These are phyloP conservation scores for Aspergillus japonicus DNA, from an alignment of 2,329 filamentous ascomycete genomes.

Conservation along the genomic window DNA sequence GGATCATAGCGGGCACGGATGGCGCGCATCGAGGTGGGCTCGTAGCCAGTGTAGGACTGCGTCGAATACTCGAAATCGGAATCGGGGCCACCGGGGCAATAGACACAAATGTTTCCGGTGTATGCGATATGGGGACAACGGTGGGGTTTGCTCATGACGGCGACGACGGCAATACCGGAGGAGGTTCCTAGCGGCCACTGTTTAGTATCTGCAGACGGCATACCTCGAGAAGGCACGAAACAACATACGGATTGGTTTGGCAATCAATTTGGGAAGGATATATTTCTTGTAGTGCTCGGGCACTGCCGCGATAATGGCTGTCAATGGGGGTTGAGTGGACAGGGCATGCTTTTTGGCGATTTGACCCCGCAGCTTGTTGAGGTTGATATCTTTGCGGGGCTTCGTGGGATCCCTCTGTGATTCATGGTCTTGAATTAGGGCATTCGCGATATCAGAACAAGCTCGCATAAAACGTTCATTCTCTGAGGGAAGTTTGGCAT, in stretches of 20 bases:
- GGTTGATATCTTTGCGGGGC: conserved; percentile 81
- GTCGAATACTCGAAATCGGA: conserved; percentile 99
- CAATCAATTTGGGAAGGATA: conserved; percentile 91
- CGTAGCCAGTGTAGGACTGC: conserved; percentile 97
- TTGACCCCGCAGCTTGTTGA: conserved; percentile 83
- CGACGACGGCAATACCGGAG: conserved; percentile 94
- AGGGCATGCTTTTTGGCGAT: conserved; percentile 91
- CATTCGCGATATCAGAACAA: conserved; percentile 92
- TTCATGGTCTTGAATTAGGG: conserved; percentile 92
- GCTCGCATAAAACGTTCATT: conserved; percentile 92
- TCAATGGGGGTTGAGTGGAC: conserved; percentile 82
- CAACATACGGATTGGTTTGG: conserved; percentile 82
- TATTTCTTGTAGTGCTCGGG: conserved; percentile 99
- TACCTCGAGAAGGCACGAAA: neutral
- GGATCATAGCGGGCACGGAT: conserved; percentile 96
- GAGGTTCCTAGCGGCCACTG: conserved; percentile 66
- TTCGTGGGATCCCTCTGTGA: conserved; percentile 69
- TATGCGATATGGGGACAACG: conserved; percentile 97
- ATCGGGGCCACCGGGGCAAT: conserved; percentile 95
- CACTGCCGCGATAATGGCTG: conserved; percentile 94
- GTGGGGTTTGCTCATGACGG: conserved; percentile 99
- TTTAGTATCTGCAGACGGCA: conserved; percentile 10
- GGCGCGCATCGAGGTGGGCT: conserved; percentile 96
- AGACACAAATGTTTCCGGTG: conserved; percentile 98
- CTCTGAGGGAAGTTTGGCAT: conserved; percentile 77